Conservation (phyloP, 2,329 filamentous ascomycete species). For the Aspergillus japonicus region DNA sequence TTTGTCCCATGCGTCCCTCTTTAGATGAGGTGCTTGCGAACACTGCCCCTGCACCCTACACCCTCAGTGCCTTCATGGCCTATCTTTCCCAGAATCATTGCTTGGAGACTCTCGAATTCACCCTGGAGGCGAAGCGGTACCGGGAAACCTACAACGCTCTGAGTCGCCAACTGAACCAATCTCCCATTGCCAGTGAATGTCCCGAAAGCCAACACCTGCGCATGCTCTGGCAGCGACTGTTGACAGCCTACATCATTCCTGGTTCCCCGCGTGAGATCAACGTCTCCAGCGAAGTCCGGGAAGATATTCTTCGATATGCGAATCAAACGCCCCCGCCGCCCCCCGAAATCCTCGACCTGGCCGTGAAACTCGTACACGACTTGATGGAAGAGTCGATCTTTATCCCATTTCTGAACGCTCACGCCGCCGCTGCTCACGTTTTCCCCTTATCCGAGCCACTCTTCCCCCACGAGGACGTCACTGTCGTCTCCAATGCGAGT, state of each 20-base stretch:
- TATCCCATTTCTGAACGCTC: slow-evolving; percentile 80
- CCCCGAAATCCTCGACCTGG: slow-evolving; percentile 74
- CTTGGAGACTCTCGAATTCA: slow-evolving; percentile 93
- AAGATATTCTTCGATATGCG: slow-evolving; percentile 69
- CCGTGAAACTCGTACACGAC: slow-evolving; percentile 86
- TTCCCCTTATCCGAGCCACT: slow-evolving; percentile 45
- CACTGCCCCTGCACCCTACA: slow-evolving; percentile 82
- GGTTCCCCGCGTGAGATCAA: slow-evolving; percentile 88
- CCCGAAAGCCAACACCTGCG: slow-evolving; percentile 68
- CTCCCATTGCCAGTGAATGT: slow-evolving; percentile 50
- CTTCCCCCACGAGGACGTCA: slow-evolving; percentile 38
- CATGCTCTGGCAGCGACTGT: slow-evolving; percentile 80
- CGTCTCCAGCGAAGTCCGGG: slow-evolving; percentile 79
- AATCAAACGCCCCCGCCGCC: slow-evolving; percentile 62
- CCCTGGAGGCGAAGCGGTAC: slow-evolving; percentile 88
- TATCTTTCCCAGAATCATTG: slow-evolving; percentile 97
- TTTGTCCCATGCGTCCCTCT: slow-evolving; percentile 61
- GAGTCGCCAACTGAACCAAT: slow-evolving; percentile 50
- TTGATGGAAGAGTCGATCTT: slow-evolving; percentile 97
- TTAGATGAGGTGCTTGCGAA: slow-evolving; percentile 86
- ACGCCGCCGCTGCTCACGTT: slow-evolving; percentile 51
- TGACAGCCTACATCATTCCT: slow-evolving; percentile 85
- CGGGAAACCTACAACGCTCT: slow-evolving; percentile 63
- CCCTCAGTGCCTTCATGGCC: slow-evolving; percentile 88
- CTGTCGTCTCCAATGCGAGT: slow-evolving; percentile 29